phyloP scores from a whole-genome alignment of 352 stramenopile genomes.

The Pythium apleroticum region DNA sequence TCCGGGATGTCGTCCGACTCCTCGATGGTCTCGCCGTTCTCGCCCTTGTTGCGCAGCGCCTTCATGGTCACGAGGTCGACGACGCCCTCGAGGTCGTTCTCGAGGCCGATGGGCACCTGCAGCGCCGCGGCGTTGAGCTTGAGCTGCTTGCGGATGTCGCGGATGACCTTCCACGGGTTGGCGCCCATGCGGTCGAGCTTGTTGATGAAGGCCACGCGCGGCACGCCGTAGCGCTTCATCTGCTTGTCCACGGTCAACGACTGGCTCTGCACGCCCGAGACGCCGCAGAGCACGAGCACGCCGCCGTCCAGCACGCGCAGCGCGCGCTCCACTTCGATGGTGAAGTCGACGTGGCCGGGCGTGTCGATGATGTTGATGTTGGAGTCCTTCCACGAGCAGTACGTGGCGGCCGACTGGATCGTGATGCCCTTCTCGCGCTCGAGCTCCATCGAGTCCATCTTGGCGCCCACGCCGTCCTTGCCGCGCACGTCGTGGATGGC shows the following conservation, averaged over 20 bases:
- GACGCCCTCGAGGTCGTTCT: constrained; percentile 94
- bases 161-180: constrained; percentile 95
- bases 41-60: constrained; percentile 90
- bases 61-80: constrained; percentile 96
- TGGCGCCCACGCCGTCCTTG: constrained; percentile 98
- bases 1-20: constrained; percentile 90
- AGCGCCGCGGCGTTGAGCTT: constrained; percentile 96
- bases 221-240: constrained; percentile 99
- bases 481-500: constrained; percentile 95
- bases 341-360: constrained; percentile 99
- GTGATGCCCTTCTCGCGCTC: constrained; percentile 99
- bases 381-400: constrained; percentile 94
- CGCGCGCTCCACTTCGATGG: constrained; percentile 97
- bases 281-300: constrained; percentile 92
- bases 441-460: constrained; percentile 99
- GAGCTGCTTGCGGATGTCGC: constrained; percentile 94
- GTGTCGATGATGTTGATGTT: constrained; percentile 99
- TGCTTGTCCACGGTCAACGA: constrained; percentile 98
- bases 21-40: constrained; percentile 86
- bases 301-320: constrained; percentile 98
- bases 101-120: constrained; percentile 97
- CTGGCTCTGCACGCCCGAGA: constrained; percentile 97
- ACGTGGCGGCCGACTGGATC: constrained; percentile 98
- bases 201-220: constrained; percentile 99
- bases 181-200: constrained; percentile 98